Evolutionary conservation across 2,329 filamentous ascomycete species (phyloP).

Genomic region (Fusarium denticulatum): DNA sequence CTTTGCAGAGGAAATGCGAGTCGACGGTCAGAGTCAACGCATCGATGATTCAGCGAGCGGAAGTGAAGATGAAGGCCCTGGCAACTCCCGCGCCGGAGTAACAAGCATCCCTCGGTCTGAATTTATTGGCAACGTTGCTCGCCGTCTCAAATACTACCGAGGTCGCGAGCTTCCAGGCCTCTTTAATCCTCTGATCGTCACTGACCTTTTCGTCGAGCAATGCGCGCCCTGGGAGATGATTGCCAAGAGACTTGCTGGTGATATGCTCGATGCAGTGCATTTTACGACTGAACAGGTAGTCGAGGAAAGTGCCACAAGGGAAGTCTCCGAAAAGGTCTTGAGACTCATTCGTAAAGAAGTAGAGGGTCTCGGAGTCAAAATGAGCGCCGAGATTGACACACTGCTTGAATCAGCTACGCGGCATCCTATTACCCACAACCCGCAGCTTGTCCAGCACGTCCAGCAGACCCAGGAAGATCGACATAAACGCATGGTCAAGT

Average conservation of each 20-base stretch:
- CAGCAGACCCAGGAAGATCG: not conserved
- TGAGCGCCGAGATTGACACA: not conserved
- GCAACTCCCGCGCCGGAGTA: rapidly evolving
- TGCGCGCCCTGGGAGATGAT: conserved; percentile 63
- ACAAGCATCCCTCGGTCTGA: conserved; percentile 11
- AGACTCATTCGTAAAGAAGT: not conserved
- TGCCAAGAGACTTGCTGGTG: conserved; percentile 43
- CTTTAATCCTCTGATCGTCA: conserved; percentile 68
- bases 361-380: not conserved
- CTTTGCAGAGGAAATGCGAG: not conserved
- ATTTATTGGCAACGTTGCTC: conserved; percentile 36
- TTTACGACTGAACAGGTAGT: not conserved
- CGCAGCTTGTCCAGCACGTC: not conserved
- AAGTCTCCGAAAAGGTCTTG: not conserved
- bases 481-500: conserved; percentile 4
- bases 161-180: conserved; percentile 67
- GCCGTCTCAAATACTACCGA: conserved; percentile 36
- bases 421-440: not conserved
- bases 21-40: not conserved
- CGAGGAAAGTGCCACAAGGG: not conserved
- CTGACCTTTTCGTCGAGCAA: conserved; percentile 69
- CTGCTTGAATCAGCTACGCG: not conserved
- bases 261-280: conserved; percentile 23
- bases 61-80: not conserved
- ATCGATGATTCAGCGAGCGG: not conserved